Conservation (phyloP, 495 filamentous ascomycete genomes). For the Penicillium canescens region DNA sequence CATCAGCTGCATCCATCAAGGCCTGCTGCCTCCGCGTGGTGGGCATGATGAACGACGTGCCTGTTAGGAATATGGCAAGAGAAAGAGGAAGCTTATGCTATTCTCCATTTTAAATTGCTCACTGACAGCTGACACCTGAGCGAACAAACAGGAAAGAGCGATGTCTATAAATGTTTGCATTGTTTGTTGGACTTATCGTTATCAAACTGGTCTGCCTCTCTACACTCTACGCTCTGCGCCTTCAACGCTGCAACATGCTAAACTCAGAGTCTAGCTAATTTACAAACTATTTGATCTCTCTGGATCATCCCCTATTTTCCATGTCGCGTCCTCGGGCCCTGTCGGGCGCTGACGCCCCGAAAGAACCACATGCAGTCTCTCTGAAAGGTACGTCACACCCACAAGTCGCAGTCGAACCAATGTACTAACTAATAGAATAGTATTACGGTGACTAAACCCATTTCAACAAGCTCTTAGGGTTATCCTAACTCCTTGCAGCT, state of each 20-base stretch:
- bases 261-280: too few species aligned
- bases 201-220: conserved; percentile 6
- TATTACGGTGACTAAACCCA: conserved; percentile 45
- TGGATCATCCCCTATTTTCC: not conserved
- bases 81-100: too few species aligned
- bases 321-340: conserved; percentile 49
- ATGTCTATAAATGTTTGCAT: conserved; percentile 24
- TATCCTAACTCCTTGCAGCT: conserved; percentile 34
- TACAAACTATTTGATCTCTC: too few species aligned
- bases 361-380: conserved; percentile 82
- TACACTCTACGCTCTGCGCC: too few species aligned
- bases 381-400: conserved; percentile 62
- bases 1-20: too few species aligned
- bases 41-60: too few species aligned
- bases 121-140: too few species aligned
- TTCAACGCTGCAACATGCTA: too few species aligned
- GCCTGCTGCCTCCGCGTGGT: too few species aligned
- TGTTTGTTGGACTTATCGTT: conserved; percentile 25
- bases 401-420: not conserved
- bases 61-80: too few species aligned
- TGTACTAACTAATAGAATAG: conserved; percentile 11
- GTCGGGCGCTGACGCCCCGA: conserved; percentile 57
- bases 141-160: not conserved
- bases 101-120: too few species aligned
- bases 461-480: too few species aligned